Conservation (phyloP, 2,329 filamentous ascomycete species). For the Mollisiaceae sp. region DNA sequence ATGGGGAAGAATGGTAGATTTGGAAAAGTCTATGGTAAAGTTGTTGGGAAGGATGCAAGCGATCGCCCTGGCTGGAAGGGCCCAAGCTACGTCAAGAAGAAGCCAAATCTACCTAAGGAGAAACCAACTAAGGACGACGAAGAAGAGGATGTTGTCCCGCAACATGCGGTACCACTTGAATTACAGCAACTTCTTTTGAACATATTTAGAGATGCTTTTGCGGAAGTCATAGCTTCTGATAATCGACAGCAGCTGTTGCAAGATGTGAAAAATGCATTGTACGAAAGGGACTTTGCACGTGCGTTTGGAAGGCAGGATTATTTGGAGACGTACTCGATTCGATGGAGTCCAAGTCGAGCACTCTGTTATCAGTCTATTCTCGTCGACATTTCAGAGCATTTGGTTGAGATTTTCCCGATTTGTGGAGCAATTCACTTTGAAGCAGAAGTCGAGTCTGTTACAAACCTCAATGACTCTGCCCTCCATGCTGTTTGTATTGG, state of each 20-base stretch:
- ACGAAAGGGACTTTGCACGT: slow-evolving; percentile 78
- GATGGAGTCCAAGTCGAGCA: slow-evolving; percentile 89
- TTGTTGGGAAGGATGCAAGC: slow-evolving; percentile 34
- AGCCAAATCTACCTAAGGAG: slow-evolving; percentile 26
- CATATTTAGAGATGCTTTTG: slow-evolving; percentile 72
- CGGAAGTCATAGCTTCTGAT: slow-evolving; percentile 52
- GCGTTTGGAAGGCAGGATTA: slow-evolving; percentile 77
- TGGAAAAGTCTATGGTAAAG: slow-evolving; percentile 35
- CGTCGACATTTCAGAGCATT: slow-evolving; percentile 38
- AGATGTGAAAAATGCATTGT: slow-evolving; percentile 84
- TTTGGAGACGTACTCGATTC: slow-evolving; percentile 81
- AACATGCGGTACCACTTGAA: slow-evolving; percentile 48
- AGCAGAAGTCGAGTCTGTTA: not conserved
- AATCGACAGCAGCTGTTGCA: slow-evolving; percentile 68
- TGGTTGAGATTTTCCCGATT: slow-evolving; percentile 25
- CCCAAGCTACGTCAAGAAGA: slow-evolving; percentile 35
- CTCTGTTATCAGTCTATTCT: slow-evolving; percentile 76
- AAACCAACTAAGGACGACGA: slow-evolving; percentile 18
- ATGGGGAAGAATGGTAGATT: slow-evolving; percentile 38
- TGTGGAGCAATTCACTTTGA: not conserved
- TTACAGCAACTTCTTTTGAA: slow-evolving; percentile 75
- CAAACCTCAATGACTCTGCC: not conserved
- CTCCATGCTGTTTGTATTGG: slow-evolving; percentile 38
- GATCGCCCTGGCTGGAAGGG: slow-evolving; percentile 39
- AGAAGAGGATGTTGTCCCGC: slow-evolving; percentile 11